phyloP scores from a whole-genome alignment of 352 stramenopile genomes.

The Phytophthora macrochlamydospora region DNA sequence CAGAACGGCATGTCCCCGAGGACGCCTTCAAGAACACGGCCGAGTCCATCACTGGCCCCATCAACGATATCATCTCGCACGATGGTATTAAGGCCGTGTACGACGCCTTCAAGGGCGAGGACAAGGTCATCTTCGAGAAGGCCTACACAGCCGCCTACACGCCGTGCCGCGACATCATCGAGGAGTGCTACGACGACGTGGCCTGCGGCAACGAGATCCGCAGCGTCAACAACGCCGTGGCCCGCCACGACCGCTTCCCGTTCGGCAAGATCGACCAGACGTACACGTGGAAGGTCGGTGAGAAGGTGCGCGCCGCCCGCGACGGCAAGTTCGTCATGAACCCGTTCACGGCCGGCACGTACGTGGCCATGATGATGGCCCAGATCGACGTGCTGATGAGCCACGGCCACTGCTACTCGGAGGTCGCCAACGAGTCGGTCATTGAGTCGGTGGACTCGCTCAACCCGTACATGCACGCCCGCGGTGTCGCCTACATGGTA shows the following conservation, averaged over 20 bases:
- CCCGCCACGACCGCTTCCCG: constrained; percentile 93
- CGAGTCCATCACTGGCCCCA: constrained; percentile 97
- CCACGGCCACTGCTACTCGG: constrained; percentile 96
- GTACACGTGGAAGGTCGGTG: constrained; percentile 96
- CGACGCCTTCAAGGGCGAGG: constrained; percentile 91
- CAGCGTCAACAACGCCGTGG: constrained; percentile 97
- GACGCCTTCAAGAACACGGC: constrained; percentile 96
- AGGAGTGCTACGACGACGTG: constrained; percentile 99
- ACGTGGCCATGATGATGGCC: constrained; percentile 98
- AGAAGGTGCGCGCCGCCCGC: constrained; percentile 94
- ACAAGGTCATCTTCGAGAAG: constrained; percentile 95
- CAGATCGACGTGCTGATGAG: constrained; percentile 98
- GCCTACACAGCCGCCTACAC: constrained; percentile 96
- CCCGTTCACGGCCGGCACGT: constrained; percentile 97
- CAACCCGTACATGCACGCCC: constrained; percentile 99
- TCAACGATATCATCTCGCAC: constrained; percentile 98
- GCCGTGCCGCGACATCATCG: constrained; percentile 96
- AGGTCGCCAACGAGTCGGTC: constrained; percentile 98
- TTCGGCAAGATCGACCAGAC: constrained; percentile 99
- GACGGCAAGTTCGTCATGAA: constrained; percentile 98
- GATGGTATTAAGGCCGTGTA: constrained; percentile 97
- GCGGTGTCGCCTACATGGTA: constrained; percentile 98
- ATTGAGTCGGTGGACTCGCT: constrained; percentile 98
- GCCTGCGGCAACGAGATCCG: constrained; percentile 97
- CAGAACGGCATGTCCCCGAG: constrained; percentile 93